Conservation (phyloP, 495 filamentous ascomycete genomes). For the Neurospora sp. region DNA sequence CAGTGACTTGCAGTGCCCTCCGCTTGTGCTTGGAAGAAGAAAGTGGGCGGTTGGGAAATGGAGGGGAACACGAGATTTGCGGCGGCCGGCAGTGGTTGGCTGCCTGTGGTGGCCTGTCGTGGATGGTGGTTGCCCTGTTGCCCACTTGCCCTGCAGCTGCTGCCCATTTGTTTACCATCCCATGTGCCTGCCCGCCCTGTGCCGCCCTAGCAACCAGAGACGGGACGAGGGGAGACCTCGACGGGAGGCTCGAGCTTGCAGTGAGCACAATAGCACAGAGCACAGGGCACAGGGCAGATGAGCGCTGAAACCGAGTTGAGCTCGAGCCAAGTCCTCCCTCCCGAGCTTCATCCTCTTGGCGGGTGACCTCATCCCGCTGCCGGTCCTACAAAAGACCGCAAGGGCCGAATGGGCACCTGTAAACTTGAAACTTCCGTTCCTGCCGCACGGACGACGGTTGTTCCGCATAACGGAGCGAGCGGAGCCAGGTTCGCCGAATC, state of each 20-base stretch:
- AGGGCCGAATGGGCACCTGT: neutral
- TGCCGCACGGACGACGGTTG: neutral
- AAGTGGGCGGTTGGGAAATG: neutral
- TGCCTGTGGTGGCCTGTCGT: neutral
- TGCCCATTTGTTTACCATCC: neutral
- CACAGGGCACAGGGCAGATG: neutral
- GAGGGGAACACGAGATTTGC: neutral
- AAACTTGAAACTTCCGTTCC: neutral
- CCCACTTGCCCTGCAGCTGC: neutral
- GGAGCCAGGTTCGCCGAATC: neutral
- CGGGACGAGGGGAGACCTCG: neutral
- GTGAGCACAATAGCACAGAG: neutral
- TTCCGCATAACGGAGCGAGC: neutral
- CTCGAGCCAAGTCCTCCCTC: neutral
- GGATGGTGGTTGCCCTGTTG: neutral
- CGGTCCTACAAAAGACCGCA: neutral
- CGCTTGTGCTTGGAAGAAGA: neutral
- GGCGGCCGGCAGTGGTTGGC: neutral
- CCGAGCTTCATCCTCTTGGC: neutral
- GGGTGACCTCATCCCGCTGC: conserved; percentile 6
- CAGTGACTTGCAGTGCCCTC: neutral
- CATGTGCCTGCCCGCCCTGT: neutral
- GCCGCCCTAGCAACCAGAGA: neutral
- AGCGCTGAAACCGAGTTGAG: neutral
- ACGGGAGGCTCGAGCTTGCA: neutral